Evolutionary conservation across 192 early-diverging fungal genomes (phyloP).

Genomic region (Gryganskiella cystojenkinii): DNA sequence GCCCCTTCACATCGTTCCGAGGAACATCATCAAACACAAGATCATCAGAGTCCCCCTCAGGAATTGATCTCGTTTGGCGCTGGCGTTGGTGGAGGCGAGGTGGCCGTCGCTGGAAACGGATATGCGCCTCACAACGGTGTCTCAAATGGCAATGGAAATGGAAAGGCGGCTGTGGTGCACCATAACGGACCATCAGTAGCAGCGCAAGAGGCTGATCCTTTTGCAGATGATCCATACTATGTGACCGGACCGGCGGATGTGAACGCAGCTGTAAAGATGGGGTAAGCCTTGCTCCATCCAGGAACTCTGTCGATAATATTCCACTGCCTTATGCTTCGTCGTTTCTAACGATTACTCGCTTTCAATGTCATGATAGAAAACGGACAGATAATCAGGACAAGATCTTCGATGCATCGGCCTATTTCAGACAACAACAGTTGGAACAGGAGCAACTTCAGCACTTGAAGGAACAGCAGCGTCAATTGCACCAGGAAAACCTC

Average conservation of each 20-base stretch:
- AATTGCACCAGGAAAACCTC: conserved; percentile 18
- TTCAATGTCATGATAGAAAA: conserved; percentile 13
- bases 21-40: not conserved
- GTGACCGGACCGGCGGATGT: conserved; percentile 28
- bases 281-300: conserved; percentile 5
- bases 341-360: too few relatives aligned
- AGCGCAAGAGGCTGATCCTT: conserved; percentile 16
- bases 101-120: conserved; percentile 11
- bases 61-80: conserved; percentile 39
- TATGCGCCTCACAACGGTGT: conserved; percentile 3
- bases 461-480: conserved; percentile 29
- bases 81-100: conserved; percentile 3
- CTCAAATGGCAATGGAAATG: conserved; percentile 4
- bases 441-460: conserved; percentile 43
- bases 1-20: not conserved
- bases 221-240: conserved; percentile 30
- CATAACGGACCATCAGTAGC: not conserved
- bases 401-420: conserved; percentile 47
- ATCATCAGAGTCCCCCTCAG: not conserved
- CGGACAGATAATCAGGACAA: conserved; percentile 50
- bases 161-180: conserved; percentile 12
- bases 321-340: not conserved
- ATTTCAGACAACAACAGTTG: conserved; percentile 43
- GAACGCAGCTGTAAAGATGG: conserved; percentile 41
- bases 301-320: not conserved